phyloP scores from a whole-genome alignment of 331 rosid species.

The Malus hybrid region DNA sequence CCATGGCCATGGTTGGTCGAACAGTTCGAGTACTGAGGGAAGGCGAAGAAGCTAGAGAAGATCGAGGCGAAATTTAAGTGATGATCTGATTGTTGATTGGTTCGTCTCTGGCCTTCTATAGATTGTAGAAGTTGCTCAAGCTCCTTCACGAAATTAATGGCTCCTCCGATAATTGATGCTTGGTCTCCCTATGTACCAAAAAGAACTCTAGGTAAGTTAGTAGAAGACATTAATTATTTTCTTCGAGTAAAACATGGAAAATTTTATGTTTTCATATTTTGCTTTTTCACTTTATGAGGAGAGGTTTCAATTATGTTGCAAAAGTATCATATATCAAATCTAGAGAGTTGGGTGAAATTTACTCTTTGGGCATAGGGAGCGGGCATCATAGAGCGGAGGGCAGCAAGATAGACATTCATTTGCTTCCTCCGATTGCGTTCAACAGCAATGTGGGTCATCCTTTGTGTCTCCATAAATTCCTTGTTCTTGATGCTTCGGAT shows the following conservation, averaged over 20 bases:
- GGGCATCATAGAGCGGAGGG: constrained; percentile 68
- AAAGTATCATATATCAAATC: background rate
- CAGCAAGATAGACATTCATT: constrained; percentile 55
- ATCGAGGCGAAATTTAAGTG: background rate
- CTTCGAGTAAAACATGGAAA: background rate
- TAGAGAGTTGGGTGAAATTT: background rate
- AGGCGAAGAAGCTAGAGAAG: constrained; percentile 23
- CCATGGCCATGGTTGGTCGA: background rate
- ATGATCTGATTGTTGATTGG: background rate
- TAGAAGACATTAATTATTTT: background rate
- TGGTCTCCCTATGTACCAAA: constrained; percentile 29
- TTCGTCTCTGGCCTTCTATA: constrained; percentile 18
- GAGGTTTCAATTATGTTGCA: background rate
- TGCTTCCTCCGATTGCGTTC: constrained; percentile 73
- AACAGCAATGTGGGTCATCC: constrained; percentile 72
- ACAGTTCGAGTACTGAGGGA: constrained; percentile 28
- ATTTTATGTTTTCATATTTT: too few relatives aligned
- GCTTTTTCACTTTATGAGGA: background rate
- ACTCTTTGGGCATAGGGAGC: constrained; percentile 62
- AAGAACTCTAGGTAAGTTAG: background rate
- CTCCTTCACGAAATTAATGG: constrained; percentile 37
- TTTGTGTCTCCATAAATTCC: constrained; percentile 55
- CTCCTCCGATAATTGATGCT: constrained; percentile 39
- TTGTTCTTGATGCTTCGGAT: constrained; percentile 21
- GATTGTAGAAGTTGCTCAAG: constrained; percentile 32